Evolutionary conservation across 805 yeast genomes (phyloP).

Genomic region (Candida corydali): DNA sequence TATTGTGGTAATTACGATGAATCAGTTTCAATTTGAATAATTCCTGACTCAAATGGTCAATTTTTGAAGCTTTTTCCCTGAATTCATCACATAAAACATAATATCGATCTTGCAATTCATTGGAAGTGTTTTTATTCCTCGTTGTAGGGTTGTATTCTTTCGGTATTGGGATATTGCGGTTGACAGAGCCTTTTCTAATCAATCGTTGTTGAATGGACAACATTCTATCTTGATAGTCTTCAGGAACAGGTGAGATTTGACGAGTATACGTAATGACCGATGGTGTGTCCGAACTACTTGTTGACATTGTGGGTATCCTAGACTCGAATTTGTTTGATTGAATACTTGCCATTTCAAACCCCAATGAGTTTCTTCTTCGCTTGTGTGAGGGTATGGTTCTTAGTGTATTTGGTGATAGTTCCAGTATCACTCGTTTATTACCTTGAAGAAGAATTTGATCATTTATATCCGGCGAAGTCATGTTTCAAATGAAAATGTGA

Average conservation of each 20-base stretch:
- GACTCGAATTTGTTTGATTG: slow-evolving; percentile 1
- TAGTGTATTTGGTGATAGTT: slow-evolving; percentile 7
- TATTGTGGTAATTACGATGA: not conserved
- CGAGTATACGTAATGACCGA: not conserved
- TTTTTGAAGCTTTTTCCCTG: not conserved
- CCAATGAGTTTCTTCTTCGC: slow-evolving; percentile 1
- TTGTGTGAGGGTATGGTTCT: not conserved
- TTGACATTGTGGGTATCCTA: slow-evolving; percentile 2
- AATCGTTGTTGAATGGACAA: slow-evolving; percentile 6
- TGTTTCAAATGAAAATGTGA: not conserved
- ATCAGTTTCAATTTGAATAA: slow-evolving; percentile 6
- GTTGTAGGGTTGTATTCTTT: not conserved
- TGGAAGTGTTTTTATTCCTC: not conserved
- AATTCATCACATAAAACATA: slow-evolving; percentile 7
- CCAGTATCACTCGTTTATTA: slow-evolving; percentile 6
- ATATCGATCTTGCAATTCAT: slow-evolving; percentile 5
- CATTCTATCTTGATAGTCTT: slow-evolving; percentile 5
- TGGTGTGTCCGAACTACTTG: not conserved
- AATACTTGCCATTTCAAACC: slow-evolving; percentile 4
- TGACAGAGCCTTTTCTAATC: slow-evolving; percentile 4
- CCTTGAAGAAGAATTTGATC: slow-evolving; percentile 1
- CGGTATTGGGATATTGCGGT: not conserved
- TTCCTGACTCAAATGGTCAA: slow-evolving; percentile 4
- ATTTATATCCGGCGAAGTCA: not conserved
- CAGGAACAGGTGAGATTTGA: not conserved